Evolutionary conservation across 306 rosid genomes (phyloP).

Genomic region (Trichosanthes truncata): DNA sequence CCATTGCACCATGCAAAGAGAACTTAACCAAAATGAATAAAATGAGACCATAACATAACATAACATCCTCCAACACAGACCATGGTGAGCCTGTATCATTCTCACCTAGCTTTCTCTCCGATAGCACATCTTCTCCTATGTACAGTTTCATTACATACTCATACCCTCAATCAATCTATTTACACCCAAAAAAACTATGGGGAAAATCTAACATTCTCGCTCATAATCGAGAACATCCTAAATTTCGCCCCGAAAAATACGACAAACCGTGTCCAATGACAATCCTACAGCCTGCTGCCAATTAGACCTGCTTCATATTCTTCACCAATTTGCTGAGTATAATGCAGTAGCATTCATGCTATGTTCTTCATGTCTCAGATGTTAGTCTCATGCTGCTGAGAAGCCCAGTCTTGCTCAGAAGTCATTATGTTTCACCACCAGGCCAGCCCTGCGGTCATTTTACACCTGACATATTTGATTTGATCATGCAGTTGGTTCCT

Average conservation of each 20-base stretch:
- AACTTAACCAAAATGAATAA: conserved; percentile 1
- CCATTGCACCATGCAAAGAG: not conserved
- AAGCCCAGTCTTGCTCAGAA: conserved; percentile 2
- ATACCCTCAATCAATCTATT: conserved; percentile 7
- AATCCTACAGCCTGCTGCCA: conserved; percentile 1
- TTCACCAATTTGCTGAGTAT: not conserved
- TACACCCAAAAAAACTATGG: conserved; percentile 2
- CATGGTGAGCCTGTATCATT: not conserved
- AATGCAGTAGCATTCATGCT: not conserved
- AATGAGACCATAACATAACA: not conserved
- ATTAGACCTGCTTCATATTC: not conserved
- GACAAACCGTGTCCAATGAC: not conserved
- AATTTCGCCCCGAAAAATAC: not conserved
- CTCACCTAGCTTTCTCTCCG: not conserved
- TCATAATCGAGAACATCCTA: conserved; percentile 4
- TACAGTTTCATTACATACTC: conserved; percentile 5
- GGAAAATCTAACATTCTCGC: conserved; percentile 5
- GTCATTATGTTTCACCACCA: conserved; percentile 13
- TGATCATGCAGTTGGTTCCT: conserved; percentile 19
- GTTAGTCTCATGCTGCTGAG: conserved; percentile 1
- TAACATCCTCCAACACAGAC: not conserved
- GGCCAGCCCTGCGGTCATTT: conserved; percentile 41
- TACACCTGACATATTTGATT: conserved; percentile 15
- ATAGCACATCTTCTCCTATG: conserved; percentile 4
- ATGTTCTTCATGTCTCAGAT: not conserved